Evolutionary conservation across 768 basidiomycete genomes (phyloP).

Genomic region (Tricholoma bakamatsutake): DNA sequence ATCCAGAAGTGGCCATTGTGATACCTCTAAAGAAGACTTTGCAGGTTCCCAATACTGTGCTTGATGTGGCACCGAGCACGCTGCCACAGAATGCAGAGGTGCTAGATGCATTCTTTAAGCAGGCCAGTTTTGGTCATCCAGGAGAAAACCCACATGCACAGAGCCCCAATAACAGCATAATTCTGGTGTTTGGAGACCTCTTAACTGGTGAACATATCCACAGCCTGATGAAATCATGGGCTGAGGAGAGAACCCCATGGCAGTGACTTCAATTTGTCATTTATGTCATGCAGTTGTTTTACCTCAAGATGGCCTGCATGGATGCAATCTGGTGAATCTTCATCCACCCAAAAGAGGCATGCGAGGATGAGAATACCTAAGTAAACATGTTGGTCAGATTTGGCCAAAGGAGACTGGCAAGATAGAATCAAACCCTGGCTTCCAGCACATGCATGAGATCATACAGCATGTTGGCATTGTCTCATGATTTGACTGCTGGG

Average conservation of each 20-base stretch:
- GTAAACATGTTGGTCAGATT: slow-evolving; percentile 16
- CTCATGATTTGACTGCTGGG: slow-evolving; percentile 25
- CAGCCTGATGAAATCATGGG: slow-evolving; percentile 16
- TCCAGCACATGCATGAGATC: slow-evolving; percentile 29
- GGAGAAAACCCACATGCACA: neutral
- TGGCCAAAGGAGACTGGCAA: slow-evolving; percentile 26
- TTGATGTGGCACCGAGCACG: slow-evolving; percentile 20
- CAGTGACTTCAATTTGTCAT: slow-evolving; percentile 24
- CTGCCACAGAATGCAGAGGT: slow-evolving; percentile 15
- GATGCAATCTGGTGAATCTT: slow-evolving; percentile 20
- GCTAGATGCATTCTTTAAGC: slow-evolving; percentile 13
- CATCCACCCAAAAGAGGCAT: slow-evolving; percentile 12
- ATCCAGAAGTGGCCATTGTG: slow-evolving; percentile 19
- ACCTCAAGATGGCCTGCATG: slow-evolving; percentile 24
- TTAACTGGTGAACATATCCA: slow-evolving; percentile 19
- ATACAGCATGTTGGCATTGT: slow-evolving; percentile 24
- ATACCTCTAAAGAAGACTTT: slow-evolving; percentile 15
- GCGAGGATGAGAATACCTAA: slow-evolving; percentile 13
- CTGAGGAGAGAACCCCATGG: slow-evolving; percentile 22
- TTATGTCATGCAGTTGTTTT: slow-evolving; percentile 25
- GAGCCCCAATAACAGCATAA: slow-evolving; percentile 8
- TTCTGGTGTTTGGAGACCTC: slow-evolving; percentile 24
- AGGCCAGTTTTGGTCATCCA: slow-evolving; percentile 20
- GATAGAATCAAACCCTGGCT: slow-evolving; percentile 27
- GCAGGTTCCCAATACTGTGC: slow-evolving; percentile 12